Percentiles rank a stretch among this genome's conserved stretches.
Conservation (phyloP, 2,329 filamentous ascomycete genomes). For the Colletotrichum sp. region DNA sequence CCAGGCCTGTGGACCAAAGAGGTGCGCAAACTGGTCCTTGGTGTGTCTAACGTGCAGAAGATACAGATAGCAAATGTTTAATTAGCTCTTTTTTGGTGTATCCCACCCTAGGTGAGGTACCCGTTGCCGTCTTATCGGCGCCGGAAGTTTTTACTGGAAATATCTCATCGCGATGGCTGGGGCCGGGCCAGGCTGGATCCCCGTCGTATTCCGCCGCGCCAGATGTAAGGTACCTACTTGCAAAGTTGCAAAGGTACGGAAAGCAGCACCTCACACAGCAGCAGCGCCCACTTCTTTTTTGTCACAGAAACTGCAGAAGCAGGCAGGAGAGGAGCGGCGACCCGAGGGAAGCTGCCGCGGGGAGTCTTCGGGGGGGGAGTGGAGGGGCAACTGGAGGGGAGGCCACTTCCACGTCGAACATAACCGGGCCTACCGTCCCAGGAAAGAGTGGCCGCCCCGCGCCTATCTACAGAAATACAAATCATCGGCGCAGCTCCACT, state of each 20-base stretch:
- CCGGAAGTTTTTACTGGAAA: constrained; percentile 3
- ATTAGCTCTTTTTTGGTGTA: neutral
- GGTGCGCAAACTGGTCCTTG: constrained; percentile 1
- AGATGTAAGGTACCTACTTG: neutral
- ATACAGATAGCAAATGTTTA: neutral
- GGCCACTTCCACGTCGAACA: neutral
- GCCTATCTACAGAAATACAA: constrained; percentile 17
- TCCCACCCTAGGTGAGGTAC: neutral
- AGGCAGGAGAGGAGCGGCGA: neutral
- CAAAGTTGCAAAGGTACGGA: neutral
- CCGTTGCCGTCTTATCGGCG: neutral
- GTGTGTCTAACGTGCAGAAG: neutral
- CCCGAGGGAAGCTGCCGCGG: neutral
- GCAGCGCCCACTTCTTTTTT: neutral
- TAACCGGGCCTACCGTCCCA: neutral
- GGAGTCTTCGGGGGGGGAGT: neutral
- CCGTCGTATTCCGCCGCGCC: neutral
- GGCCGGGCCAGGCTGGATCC: neutral
- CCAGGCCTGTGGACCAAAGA: neutral
- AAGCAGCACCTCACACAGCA: neutral
- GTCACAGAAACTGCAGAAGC: constrained; percentile 1
- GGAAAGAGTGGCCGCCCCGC: constrained; percentile 12
- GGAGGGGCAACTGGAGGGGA: neutral
- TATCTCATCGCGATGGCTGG: neutral
- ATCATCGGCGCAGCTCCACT: constrained; percentile 18